Evolutionary conservation across 495 filamentous ascomycete genomes (phyloP), one percentile per base, ranked within the genome.

Genomic region (Aspergillus baeticus): DNA sequence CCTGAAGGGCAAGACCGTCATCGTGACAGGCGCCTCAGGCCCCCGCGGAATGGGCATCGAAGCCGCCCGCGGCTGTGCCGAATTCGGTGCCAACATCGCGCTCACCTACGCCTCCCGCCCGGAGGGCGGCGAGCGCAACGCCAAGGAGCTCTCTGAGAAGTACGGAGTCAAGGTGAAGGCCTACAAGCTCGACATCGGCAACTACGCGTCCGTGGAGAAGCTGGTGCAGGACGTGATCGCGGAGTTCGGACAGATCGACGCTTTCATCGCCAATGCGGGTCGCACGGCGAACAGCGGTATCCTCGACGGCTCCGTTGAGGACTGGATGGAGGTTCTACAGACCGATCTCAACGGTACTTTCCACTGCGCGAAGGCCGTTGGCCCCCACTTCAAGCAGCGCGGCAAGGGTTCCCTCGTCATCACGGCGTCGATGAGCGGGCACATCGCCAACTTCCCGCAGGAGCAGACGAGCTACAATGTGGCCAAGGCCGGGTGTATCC

Each of bases 391-490:
- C 74, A 82, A 84, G 69, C 64, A 85, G 70, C 78, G 78, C 31
- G 78, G 80, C 29, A 81, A 72, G 17, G 85, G 85, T 17, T 78
- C 72, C 59, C 79, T 87, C 63, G 78, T 88, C 69, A 82, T 86
- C 55, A 88, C 85, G 13, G 74, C 85, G 3, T 79, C 73, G 49
- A 88, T 88, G 85, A 84, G 79, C 21, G 88, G 87, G 13, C 87
- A 88, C 71, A 85, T 90, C 54, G 88, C 82, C 71, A 91, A 91
- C 69, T 88, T 77, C 73, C 87, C 88, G 2, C 87, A 90, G 68
- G 85, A 90, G 67, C 88, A 91, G 71, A 89, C 86, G 11, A 82
- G 78, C n/a, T 91, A 91, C 77, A 91, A 91, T 65, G 85, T 87
- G 26, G 86, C 87, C 60, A 91, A 91, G 76, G 87, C 88, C 4